Evolutionary conservation across 768 basidiomycete species (phyloP), one percentile per base, ranked within the genome.

Genomic region (Suillus americanus): DNA sequence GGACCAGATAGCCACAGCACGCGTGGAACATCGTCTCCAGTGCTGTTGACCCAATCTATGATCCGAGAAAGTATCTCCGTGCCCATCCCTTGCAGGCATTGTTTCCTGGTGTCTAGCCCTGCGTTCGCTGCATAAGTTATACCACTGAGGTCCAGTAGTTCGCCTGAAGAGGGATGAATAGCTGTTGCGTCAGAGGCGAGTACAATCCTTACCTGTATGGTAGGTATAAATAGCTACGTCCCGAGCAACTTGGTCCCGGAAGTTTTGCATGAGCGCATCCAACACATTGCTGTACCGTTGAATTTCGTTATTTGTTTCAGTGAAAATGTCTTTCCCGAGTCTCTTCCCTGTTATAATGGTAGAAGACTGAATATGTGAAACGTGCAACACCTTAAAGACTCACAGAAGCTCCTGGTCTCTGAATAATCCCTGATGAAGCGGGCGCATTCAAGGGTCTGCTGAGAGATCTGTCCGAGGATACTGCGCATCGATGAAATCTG

Each of bases 31-130:
- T 64, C 46, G 4, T 37, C 60, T 25, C 57, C 33, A 1, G 60
- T 55, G 46, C 67, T 50, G 50, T 68, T 63, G 18, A 65, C 55
- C 76, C 75, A 77, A 16, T 65, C 43, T n/a, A 51, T 61, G 33
- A 77, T 72, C 18, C 69, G 66, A 18, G 71, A 66, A 37, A 75
- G 62, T 12, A 75, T 66, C 13, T 62, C 65, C 25, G 46, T 18
- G 9, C 73, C 69, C 1, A 74, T 77, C 3, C 65, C 68, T 3
- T 46, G 40, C 3, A 71, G 64, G 53, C 73, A 75, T 55, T 6
- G 28, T 33, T 60, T 48, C 28, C 50, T 4, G 7, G 50, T 50
- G 16, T 50, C 25, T 48, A 25, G 23, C 5, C 46, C 46, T 6
- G 46, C 46, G 3, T 5, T 5, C 1, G 0, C 13, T 2, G 46